Conservation (phyloP, 2,329 filamentous ascomycete species). For the Alternaria ventricosa region DNA sequence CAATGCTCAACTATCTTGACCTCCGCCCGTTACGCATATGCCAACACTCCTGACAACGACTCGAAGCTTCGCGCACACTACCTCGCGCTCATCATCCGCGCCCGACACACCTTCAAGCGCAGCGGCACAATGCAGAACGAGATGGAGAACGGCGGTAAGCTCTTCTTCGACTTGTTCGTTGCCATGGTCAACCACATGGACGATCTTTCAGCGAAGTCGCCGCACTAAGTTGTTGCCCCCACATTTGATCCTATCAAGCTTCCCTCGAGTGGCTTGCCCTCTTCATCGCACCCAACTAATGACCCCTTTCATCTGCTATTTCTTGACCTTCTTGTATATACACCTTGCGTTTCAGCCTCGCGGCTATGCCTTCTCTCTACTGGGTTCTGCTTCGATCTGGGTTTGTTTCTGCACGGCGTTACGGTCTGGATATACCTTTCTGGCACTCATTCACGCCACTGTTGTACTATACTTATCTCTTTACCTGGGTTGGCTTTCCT, state of each 20-base stretch:
- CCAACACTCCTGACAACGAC: constrained; percentile 86
- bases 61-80: constrained; percentile 92
- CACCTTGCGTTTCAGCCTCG: constrained; percentile 1
- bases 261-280: constrained; percentile 11
- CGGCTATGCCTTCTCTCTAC: not conserved
- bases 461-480: constrained; percentile 4
- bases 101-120: constrained; percentile 85
- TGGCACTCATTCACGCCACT: not conserved
- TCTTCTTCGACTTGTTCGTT: constrained; percentile 95
- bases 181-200: constrained; percentile 87
- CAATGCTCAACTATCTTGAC: constrained; percentile 84
- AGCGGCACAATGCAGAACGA: constrained; percentile 96
- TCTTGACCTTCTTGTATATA: constrained; percentile 4
- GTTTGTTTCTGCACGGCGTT: not conserved
- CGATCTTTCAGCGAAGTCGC: constrained; percentile 39
- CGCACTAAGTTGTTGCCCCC: constrained; percentile 29
- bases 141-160: constrained; percentile 85
- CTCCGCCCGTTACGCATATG: constrained; percentile 88
- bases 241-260: constrained; percentile 10
- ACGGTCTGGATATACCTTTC: not conserved
- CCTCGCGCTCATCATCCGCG: constrained; percentile 88
- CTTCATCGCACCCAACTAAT: constrained; percentile 16
- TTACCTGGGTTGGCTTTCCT: not conserved
- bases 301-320: not conserved
- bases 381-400: not conserved